Evolutionary conservation across 306 rosid genomes (phyloP).

Genomic region (Crataegus laevigata): DNA sequence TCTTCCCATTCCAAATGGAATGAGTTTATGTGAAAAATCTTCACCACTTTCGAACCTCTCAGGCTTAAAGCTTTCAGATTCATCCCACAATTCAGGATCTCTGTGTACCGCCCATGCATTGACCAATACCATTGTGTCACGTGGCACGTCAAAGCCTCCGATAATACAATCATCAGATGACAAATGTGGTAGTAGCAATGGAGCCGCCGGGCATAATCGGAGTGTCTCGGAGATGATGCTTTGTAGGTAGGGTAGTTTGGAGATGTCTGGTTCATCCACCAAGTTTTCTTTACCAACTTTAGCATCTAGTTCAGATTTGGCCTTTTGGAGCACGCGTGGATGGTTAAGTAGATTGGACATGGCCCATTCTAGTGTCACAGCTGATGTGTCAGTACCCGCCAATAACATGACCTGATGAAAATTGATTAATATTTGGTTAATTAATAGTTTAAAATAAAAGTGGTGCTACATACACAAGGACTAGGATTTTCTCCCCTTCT

Average conservation of each 20-base stretch:
- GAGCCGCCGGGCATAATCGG: constrained; percentile 26
- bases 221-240: constrained; percentile 33
- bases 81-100: constrained; percentile 15
- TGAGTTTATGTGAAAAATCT: neutral
- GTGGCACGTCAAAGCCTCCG: constrained; percentile 29
- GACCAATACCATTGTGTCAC: constrained; percentile 9
- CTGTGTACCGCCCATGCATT: constrained; percentile 27
- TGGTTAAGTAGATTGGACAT: constrained; percentile 19
- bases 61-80: constrained; percentile 5
- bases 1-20: constrained; percentile 20
- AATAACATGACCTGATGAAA: constrained; percentile 25
- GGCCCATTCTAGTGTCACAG: constrained; percentile 50
- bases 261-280: constrained; percentile 32
- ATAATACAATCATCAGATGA: constrained; percentile 31
- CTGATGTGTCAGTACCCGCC: constrained; percentile 52
- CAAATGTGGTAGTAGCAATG: constrained; percentile 29
- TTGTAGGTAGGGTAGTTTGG: constrained; percentile 33
- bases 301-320: constrained; percentile 29
- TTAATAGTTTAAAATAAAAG: neutral
- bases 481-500: no score
- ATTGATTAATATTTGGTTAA: neutral
- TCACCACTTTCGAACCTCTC: constrained; percentile 4
- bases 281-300: constrained; percentile 19
- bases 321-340: constrained; percentile 36
- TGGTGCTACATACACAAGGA: no score